Evolutionary conservation across 2,329 filamentous ascomycete species (phyloP).

Genomic region (Rhynchosporium agropyri): DNA sequence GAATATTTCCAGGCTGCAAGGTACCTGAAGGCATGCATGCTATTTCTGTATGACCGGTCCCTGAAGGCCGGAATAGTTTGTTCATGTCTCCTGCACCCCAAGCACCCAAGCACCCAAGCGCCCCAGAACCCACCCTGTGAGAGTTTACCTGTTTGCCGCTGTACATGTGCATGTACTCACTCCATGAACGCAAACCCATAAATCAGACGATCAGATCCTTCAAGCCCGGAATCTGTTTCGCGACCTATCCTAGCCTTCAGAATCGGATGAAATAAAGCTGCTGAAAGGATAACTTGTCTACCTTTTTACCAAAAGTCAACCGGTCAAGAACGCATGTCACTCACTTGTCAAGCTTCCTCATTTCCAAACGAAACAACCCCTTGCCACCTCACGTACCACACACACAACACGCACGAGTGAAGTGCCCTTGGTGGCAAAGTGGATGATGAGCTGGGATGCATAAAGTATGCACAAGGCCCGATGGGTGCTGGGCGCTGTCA

Average conservation of each 20-base stretch:
- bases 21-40: too few relatives aligned
- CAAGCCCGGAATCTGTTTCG: too few relatives aligned
- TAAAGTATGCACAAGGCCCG: not conserved
- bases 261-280: too few relatives aligned
- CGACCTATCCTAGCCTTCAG: too few relatives aligned
- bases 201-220: not conserved
- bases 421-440: not conserved
- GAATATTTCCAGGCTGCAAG: not conserved
- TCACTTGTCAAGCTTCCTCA: not conserved
- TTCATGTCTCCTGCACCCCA: too few relatives aligned
- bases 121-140: not conserved
- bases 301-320: too few relatives aligned
- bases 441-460: not conserved
- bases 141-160: not conserved
- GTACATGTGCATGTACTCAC: not conserved
- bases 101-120: too few relatives aligned
- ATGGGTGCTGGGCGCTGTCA: not conserved
- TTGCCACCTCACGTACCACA: not conserved
- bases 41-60: too few relatives aligned
- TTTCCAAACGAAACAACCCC: not conserved
- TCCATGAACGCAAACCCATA: not conserved
- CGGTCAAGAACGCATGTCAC: not conserved
- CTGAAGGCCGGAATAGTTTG: too few relatives aligned
- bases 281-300: too few relatives aligned
- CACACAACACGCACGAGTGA: not conserved